Evolutionary conservation across 495 filamentous ascomycete genomes (phyloP).

Genomic region (Penicillium subrubescens): DNA sequence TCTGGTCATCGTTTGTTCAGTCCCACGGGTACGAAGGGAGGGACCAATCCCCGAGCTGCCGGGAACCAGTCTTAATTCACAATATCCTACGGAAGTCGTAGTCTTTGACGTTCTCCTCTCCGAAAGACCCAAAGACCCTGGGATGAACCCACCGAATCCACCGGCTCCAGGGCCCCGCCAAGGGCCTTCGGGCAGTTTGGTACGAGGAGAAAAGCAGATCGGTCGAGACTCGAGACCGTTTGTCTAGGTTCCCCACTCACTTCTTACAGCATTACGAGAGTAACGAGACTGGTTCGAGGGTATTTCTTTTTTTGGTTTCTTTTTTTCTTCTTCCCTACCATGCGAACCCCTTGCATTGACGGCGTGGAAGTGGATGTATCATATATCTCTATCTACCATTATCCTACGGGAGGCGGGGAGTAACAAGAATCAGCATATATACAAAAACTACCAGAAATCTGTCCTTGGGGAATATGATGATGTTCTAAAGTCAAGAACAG

Average conservation of each 20-base stretch:
- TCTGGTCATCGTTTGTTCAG: background rate
- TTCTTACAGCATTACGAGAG: background rate
- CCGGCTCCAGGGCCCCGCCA: background rate
- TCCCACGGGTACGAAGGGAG: background rate
- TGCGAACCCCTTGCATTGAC: slow-evolving; percentile 7
- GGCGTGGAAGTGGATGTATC: slow-evolving; percentile 7
- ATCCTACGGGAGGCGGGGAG: no score
- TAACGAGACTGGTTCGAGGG: background rate
- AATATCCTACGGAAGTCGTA: background rate
- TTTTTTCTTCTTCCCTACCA: slow-evolving; percentile 4
- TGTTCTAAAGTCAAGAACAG: background rate
- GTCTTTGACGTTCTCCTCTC: slow-evolving; percentile 31
- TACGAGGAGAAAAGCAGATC: background rate
- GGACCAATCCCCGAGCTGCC: background rate
- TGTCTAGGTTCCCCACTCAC: background rate
- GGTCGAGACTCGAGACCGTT: slow-evolving; percentile 2
- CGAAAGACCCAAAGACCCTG: slow-evolving; percentile 19
- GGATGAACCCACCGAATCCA: background rate
- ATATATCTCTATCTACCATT: background rate
- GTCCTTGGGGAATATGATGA: background rate
- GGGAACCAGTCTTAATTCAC: background rate
- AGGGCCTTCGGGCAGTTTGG: background rate
- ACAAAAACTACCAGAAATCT: background rate
- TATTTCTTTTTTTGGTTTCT: background rate
- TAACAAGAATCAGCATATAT: background rate